These are phyloP conservation scores for Danielia reshetovae DNA, from an alignment of 805 yeast species.

Conservation along the genomic window DNA sequence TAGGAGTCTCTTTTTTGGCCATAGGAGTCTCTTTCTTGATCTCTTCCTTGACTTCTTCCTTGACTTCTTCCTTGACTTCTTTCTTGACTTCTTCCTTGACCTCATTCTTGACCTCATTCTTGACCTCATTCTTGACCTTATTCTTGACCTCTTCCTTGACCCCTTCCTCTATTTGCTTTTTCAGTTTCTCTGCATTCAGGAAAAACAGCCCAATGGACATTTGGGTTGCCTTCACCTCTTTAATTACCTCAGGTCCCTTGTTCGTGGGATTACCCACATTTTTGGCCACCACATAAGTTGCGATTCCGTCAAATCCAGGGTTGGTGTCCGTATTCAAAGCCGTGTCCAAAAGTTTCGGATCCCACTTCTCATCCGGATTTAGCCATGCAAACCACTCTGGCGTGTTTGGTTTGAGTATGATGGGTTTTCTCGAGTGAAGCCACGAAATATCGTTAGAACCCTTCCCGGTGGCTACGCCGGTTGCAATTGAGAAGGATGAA, in stretches of 20 bases:
- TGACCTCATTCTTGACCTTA: neutral
- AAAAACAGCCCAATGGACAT: conserved; percentile 13
- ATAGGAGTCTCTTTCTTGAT: neutral
- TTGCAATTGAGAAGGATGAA: conserved; percentile 63
- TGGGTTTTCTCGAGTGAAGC: conserved; percentile 80
- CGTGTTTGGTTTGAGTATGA: conserved; percentile 57
- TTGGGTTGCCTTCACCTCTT: conserved; percentile 25
- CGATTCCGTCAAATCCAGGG: conserved; percentile 34
- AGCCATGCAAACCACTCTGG: conserved; percentile 66
- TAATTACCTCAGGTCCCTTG: conserved; percentile 34
- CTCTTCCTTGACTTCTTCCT: conserved; percentile 5
- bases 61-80: conserved; percentile 1
- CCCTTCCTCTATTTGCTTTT: neutral
- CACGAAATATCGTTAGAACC: conserved; percentile 52
- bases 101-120: neutral
- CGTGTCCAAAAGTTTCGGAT: conserved; percentile 31
- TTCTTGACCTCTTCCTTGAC: no score
- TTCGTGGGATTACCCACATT: conserved; percentile 62
- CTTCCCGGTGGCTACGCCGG: conserved; percentile 53
- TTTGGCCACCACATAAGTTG: conserved; percentile 51
- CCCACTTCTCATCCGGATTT: conserved; percentile 38
- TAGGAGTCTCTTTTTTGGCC: no score
- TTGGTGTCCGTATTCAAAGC: conserved; percentile 34
- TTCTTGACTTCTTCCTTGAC: conserved; percentile 1
- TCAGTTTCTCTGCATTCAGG: conserved; percentile 4